These are phyloP conservation scores for Miamiensis avidus DNA, from an alignment of 169 alveolate genomes.

Conservation along the genomic window DNA sequence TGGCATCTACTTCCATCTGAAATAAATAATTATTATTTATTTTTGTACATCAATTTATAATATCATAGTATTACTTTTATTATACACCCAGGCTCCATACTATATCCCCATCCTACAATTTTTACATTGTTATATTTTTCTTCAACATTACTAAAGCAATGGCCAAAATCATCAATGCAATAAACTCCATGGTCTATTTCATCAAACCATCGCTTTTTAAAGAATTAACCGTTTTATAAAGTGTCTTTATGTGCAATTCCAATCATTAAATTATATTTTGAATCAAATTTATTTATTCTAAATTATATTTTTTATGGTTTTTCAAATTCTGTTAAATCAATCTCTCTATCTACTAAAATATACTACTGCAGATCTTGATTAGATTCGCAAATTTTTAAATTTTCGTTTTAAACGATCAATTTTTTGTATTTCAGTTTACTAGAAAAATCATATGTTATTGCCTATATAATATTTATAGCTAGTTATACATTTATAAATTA, in stretches of 20 bases:
- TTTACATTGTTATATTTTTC: background rate
- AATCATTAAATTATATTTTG: no score
- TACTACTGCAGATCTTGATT: background rate
- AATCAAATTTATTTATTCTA: no score
- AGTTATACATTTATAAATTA: no score
- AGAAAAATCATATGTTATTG: no score
- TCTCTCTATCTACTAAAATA: background rate
- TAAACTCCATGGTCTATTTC: background rate
- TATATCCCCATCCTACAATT: background rate
- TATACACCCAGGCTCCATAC: background rate
- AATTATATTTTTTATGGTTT: background rate
- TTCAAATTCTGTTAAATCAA: background rate
- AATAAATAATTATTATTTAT: no score
- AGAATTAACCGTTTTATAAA: background rate
- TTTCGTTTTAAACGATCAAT: no score
- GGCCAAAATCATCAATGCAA: background rate
- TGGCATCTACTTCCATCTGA: background rate
- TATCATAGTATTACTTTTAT: background rate
- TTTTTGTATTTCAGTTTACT: background rate
- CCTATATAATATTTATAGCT: no score
- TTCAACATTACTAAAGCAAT: background rate
- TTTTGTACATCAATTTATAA: background rate
- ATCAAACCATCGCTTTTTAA: background rate
- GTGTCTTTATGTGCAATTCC: background rate
- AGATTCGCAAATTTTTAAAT: no score